Evolutionary conservation across 805 yeast genomes (phyloP).

Genomic region (Tetrapisispora nanseiensis): DNA sequence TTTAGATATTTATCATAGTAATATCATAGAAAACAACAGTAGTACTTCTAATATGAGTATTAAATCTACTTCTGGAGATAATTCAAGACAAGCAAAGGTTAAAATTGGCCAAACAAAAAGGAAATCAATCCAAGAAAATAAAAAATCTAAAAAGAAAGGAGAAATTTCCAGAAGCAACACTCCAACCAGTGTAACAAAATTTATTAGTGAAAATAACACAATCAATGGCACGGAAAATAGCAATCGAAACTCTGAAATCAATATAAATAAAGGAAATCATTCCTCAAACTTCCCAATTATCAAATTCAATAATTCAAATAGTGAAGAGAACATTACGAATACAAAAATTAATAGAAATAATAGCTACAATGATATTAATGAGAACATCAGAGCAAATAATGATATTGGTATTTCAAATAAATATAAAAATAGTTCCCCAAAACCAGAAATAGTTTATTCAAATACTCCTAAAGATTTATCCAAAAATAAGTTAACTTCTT

Average conservation of each 20-base stretch:
- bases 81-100: not conserved
- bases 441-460: not conserved
- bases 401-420: too few relatives aligned
- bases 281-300: not conserved
- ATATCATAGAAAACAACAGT: not conserved
- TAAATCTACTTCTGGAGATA: not conserved
- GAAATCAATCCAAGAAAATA: not conserved
- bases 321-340: not conserved
- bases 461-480: not conserved
- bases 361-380: too few relatives aligned
- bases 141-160: not conserved
- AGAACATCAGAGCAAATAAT: too few relatives aligned
- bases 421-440: too few relatives aligned
- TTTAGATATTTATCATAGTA: too few relatives aligned
- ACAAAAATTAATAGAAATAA: too few relatives aligned
- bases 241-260: not conserved
- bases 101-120: not conserved
- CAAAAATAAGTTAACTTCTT: not conserved
- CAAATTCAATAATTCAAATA: not conserved
- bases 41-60: not conserved
- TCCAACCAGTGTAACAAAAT: not conserved
- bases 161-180: not conserved
- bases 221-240: not conserved
- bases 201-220: slow-evolving; percentile 1
- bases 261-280: not conserved